Percentiles rank a stretch among this genome's conserved stretches.
These are phyloP conservation scores for Singerocomus rubriflavus DNA, from an alignment of 1,284 basidiomycete species.

Conservation along the genomic window DNA sequence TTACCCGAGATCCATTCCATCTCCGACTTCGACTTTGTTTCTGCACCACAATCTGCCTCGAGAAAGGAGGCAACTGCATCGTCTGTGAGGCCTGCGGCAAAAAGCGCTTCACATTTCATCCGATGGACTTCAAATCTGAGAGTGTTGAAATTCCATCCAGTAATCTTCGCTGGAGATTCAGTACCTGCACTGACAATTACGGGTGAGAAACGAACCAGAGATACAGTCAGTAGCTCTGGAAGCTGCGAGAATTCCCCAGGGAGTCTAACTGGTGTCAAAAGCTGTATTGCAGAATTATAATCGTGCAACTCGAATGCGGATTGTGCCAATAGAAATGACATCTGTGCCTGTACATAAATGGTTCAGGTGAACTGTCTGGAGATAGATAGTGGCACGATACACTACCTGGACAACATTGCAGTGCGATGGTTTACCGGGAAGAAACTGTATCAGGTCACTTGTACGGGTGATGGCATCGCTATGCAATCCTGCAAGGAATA, in stretches of 20 bases:
- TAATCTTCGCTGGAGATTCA: constrained; percentile 13
- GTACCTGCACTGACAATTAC: neutral
- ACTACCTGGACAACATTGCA: constrained; percentile 13
- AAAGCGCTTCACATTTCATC: constrained; percentile 13
- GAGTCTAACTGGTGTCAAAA: constrained; percentile 8
- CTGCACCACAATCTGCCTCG: neutral
- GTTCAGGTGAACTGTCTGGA: neutral
- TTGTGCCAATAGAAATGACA: constrained; percentile 15
- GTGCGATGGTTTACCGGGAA: neutral
- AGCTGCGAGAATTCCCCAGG: constrained; percentile 4
- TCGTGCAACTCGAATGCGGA: constrained; percentile 11
- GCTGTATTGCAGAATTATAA: constrained; percentile 8
- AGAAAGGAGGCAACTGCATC: constrained; percentile 10
- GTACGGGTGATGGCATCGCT: constrained; percentile 11
- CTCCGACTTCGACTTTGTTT: neutral
- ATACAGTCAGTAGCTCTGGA: constrained; percentile 17
- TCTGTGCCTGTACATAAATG: constrained; percentile 6
- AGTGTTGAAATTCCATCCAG: constrained; percentile 16
- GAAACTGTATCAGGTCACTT: constrained; percentile 8
- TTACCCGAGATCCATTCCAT: constrained; percentile 12
- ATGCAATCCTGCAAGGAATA: constrained; percentile 14
- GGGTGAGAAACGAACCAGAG: constrained; percentile 13
- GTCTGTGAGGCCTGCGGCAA: constrained; percentile 10
- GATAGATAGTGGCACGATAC: neutral
- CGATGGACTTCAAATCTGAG: constrained; percentile 9